Evolutionary conservation across 805 yeast genomes (phyloP).

Genomic region (Candida khao-thaluensis): DNA sequence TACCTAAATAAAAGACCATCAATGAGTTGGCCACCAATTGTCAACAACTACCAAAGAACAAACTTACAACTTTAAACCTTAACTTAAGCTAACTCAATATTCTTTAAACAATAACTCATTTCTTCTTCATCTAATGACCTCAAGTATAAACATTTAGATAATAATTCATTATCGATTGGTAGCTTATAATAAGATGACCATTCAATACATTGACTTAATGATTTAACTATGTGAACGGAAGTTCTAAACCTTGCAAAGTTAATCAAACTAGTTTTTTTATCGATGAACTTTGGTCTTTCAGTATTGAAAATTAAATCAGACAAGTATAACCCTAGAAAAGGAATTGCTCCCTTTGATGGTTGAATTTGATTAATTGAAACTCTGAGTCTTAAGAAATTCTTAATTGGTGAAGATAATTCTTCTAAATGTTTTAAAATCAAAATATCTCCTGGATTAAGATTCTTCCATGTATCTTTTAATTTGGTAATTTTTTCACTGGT

Average conservation of each 20-base stretch:
- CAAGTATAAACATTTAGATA: slow-evolving; percentile 83
- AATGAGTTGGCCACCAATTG: too few relatives aligned
- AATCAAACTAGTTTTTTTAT: slow-evolving; percentile 44
- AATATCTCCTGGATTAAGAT: slow-evolving; percentile 69
- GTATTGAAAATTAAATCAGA: slow-evolving; percentile 79
- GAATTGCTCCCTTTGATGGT: slow-evolving; percentile 76
- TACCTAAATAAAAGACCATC: too few relatives aligned
- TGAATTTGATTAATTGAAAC: slow-evolving; percentile 57
- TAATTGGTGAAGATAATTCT: slow-evolving; percentile 68
- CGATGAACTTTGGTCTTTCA: slow-evolving; percentile 52
- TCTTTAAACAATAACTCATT: slow-evolving; percentile 39
- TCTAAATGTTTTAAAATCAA: slow-evolving; percentile 66
- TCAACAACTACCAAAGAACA: too few relatives aligned
- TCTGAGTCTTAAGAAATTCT: slow-evolving; percentile 70
- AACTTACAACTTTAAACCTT: too few relatives aligned
- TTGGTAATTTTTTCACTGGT: slow-evolving; percentile 62
- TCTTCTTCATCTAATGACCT: slow-evolving; percentile 72
- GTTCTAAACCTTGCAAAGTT: slow-evolving; percentile 78
- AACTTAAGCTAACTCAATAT: slow-evolving; percentile 3
- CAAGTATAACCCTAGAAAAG: slow-evolving; percentile 83
- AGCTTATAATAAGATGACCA: slow-evolving; percentile 74
- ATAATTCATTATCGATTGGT: slow-evolving; percentile 55
- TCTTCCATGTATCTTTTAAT: slow-evolving; percentile 70
- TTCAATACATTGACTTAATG: slow-evolving; percentile 76
- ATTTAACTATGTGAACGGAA: slow-evolving; percentile 73